phyloP scores from a whole-genome alignment of 495 filamentous ascomycete species.

The Physcia stellaris region DNA sequence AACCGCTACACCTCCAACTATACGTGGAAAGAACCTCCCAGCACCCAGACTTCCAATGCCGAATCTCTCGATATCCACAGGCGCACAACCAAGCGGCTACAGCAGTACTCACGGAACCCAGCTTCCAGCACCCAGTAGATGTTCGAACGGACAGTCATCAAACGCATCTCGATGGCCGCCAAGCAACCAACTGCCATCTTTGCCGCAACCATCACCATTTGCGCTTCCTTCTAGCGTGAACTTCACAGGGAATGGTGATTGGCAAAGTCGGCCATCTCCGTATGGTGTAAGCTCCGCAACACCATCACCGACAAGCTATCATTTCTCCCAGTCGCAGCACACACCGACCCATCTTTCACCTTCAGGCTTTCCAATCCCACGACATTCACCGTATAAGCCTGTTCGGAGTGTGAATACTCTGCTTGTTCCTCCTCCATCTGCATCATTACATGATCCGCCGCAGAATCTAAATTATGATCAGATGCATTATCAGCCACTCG shows the following conservation, averaged over 20 bases:
- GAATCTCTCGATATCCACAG: slow-evolving; percentile 31
- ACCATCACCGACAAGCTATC: slow-evolving; percentile 22
- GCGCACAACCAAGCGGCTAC: slow-evolving; percentile 1
- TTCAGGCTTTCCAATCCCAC: slow-evolving; percentile 45
- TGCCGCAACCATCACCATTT: slow-evolving; percentile 36
- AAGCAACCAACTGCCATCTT: slow-evolving; percentile 31
- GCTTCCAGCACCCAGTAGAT: slow-evolving; percentile 24
- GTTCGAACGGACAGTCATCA: slow-evolving; percentile 49
- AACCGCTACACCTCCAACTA: slow-evolving; percentile 20
- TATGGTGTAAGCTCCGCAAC: slow-evolving; percentile 23
- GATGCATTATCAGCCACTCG: slow-evolving; percentile 93
- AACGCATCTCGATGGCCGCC: slow-evolving; percentile 32
- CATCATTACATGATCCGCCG: slow-evolving; percentile 60
- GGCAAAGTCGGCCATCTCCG: slow-evolving; percentile 7
- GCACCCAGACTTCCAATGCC: slow-evolving; percentile 44
- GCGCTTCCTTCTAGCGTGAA: slow-evolving; percentile 9
- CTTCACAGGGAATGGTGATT: too few species aligned
- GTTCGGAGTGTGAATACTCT: slow-evolving; percentile 80
- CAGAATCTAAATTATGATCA: slow-evolving; percentile 51
- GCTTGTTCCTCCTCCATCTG: slow-evolving; percentile 73
- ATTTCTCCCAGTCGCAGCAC: slow-evolving; percentile 16
- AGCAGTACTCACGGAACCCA: slow-evolving; percentile 4
- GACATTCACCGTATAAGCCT: slow-evolving; percentile 81
- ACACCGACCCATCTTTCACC: slow-evolving; percentile 46
- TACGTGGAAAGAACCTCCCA: slow-evolving; percentile 19